Percentiles rank a stretch among this genome's conserved stretches.
Evolutionary conservation across 768 basidiomycete species (phyloP).

Genomic region (Suillus luteus): DNA sequence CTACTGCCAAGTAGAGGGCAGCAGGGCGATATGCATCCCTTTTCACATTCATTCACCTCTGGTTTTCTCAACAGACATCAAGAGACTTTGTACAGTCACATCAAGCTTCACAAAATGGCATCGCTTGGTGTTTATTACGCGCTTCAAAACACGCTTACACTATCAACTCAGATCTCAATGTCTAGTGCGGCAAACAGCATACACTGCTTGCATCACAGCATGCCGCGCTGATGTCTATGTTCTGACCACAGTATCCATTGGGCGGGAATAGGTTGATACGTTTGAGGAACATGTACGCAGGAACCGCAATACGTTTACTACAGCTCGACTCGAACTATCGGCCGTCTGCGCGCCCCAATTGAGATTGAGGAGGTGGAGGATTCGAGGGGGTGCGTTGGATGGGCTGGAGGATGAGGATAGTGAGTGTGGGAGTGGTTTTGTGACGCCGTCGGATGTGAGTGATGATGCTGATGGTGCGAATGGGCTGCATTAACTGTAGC

Average conservation of each 20-base stretch:
- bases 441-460: not conserved
- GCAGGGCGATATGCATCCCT: not conserved
- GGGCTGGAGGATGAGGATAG: conserved; percentile 52
- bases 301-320: too few relatives aligned
- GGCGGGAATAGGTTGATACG: too few relatives aligned
- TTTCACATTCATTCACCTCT: not conserved
- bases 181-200: too few relatives aligned
- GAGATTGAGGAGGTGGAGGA: conserved; percentile 48
- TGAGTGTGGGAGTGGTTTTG: not conserved
- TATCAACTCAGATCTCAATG: not conserved
- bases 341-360: too few relatives aligned
- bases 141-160: not conserved
- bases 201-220: too few relatives aligned
- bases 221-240: too few relatives aligned
- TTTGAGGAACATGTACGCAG: too few relatives aligned
- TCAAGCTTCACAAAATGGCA: too few relatives aligned
- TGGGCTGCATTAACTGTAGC: not conserved
- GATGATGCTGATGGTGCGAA: not conserved
- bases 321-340: too few relatives aligned
- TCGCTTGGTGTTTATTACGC: not conserved
- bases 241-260: too few relatives aligned
- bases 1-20: not conserved
- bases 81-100: too few relatives aligned
- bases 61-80: not conserved
- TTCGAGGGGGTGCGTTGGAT: conserved; percentile 54